A percentile compares a stretch with the other conserved stretches of the same genome.
Conservation (phyloP, 225 moss, liverwort and hornwort species). For the Physcomitrium patens region DNA sequence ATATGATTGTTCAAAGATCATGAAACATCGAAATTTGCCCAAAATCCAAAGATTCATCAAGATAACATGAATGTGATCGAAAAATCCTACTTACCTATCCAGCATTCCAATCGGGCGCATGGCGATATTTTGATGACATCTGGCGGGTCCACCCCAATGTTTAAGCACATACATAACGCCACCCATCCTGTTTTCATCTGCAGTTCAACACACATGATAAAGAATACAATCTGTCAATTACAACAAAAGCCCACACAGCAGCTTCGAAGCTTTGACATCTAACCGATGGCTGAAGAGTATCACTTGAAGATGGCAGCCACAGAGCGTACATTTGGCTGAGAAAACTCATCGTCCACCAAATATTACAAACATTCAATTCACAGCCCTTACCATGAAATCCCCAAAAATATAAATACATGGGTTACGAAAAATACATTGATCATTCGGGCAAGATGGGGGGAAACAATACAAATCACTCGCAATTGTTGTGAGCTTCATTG, state of each 20-base stretch:
- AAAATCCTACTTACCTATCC: slow-evolving; percentile 61
- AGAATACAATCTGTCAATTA: not conserved
- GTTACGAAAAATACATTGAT: no score
- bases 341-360: not conserved
- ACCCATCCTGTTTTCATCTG: slow-evolving; percentile 97
- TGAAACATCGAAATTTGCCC: slow-evolving; percentile 1
- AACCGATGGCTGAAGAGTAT: not conserved
- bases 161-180: slow-evolving; percentile 80
- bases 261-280: not conserved
- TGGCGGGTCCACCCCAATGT: slow-evolving; percentile 88
- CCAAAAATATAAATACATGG: not conserved
- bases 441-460: no score
- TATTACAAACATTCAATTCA: not conserved
- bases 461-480: not conserved
- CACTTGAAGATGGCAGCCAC: not conserved
- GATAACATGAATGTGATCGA: not conserved
- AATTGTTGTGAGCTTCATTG: not conserved
- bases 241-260: slow-evolving; percentile 7
- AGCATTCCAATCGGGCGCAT: slow-evolving; percentile 89
- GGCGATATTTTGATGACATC: slow-evolving; percentile 89
- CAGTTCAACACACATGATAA: slow-evolving; percentile 4
- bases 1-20: not conserved
- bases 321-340: not conserved
- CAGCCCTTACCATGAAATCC: not conserved
- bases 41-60: not conserved